phyloP scores from a whole-genome alignment of 2,329 filamentous ascomycete species.

The Aspergillus aculeatinus region DNA sequence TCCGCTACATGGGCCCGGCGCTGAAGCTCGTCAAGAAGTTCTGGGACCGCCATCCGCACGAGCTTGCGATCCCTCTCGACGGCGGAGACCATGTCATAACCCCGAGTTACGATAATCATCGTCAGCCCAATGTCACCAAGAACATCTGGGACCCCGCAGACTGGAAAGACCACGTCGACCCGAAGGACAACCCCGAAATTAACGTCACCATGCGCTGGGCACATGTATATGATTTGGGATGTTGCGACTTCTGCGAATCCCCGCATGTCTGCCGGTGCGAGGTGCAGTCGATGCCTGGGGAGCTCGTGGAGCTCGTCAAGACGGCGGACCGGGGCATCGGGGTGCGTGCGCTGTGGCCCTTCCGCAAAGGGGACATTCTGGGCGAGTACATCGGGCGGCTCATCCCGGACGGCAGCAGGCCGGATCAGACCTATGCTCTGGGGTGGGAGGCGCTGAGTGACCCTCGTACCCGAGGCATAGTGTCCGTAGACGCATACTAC shows the following conservation, averaged over 20 bases:
- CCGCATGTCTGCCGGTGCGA: constrained; percentile 22
- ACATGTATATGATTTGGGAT: constrained; percentile 6
- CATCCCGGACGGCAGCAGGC: not conserved
- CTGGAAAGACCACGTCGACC: not conserved
- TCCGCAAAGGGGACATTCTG: constrained; percentile 23
- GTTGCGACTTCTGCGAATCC: constrained; percentile 22
- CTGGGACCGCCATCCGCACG: constrained; percentile 17
- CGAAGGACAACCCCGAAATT: not conserved
- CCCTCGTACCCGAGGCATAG: not conserved
- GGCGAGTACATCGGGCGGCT: constrained; percentile 24
- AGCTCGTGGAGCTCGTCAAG: constrained; percentile 29
- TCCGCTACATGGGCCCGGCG: constrained; percentile 7
- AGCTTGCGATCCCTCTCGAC: constrained; percentile 7
- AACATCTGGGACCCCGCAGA: constrained; percentile 11
- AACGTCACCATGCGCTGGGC: constrained; percentile 19
- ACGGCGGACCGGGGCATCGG: constrained; percentile 33
- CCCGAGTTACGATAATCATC: constrained; percentile 9
- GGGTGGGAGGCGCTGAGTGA: not conserved
- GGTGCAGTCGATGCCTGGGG: constrained; percentile 25
- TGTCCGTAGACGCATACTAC: constrained; percentile 18
- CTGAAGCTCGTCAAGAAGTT: constrained; percentile 2
- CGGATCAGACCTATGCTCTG: constrained; percentile 23
- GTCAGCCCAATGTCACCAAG: constrained; percentile 18
- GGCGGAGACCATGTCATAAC: constrained; percentile 1
- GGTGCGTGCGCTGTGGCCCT: constrained; percentile 28